Evolutionary conservation across 2,329 filamentous ascomycete species (phyloP).

Genomic region (Phoma sp.): DNA sequence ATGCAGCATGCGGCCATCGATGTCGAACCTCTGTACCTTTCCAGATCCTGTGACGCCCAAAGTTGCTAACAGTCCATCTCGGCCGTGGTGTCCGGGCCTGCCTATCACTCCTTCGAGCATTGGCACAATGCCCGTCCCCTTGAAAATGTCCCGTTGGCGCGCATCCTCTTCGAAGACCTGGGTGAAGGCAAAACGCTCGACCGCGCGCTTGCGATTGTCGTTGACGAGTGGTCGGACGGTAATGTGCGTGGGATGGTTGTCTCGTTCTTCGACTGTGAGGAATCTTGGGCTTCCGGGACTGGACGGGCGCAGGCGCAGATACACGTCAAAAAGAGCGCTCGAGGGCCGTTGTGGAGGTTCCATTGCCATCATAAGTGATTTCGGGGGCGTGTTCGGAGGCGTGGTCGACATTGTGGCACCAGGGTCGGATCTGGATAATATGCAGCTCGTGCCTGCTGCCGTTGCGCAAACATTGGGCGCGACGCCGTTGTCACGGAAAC

Average conservation of each 20-base stretch:
- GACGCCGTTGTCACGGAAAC: slow-evolving; percentile 3
- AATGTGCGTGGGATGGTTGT: slow-evolving; percentile 55
- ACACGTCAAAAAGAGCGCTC: slow-evolving; percentile 83
- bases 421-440: slow-evolving; percentile 1
- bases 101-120: slow-evolving; percentile 83
- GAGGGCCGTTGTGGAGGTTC: slow-evolving; percentile 45
- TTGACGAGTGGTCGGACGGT: slow-evolving; percentile 70
- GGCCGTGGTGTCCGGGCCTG: slow-evolving; percentile 73
- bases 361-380: slow-evolving; percentile 36
- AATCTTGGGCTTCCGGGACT: slow-evolving; percentile 61
- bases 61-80: slow-evolving; percentile 89
- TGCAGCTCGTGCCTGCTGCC: slow-evolving; percentile 15
- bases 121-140: slow-evolving; percentile 74
- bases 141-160: slow-evolving; percentile 84
- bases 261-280: slow-evolving; percentile 71
- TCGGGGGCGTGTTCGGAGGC: slow-evolving; percentile 12
- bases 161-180: slow-evolving; percentile 88
- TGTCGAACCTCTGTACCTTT: slow-evolving; percentile 66
- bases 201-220: slow-evolving; percentile 80
- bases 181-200: slow-evolving; percentile 95
- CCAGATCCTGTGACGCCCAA: slow-evolving; percentile 94
- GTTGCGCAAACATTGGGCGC: slow-evolving; percentile 14
- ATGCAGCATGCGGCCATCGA: slow-evolving; percentile 5
- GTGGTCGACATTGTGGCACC: slow-evolving; percentile 15
- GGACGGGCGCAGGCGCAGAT: slow-evolving; percentile 72